phyloP scores from a whole-genome alignment of 495 filamentous ascomycete species.

The Aspergillus carlsbadensis region DNA sequence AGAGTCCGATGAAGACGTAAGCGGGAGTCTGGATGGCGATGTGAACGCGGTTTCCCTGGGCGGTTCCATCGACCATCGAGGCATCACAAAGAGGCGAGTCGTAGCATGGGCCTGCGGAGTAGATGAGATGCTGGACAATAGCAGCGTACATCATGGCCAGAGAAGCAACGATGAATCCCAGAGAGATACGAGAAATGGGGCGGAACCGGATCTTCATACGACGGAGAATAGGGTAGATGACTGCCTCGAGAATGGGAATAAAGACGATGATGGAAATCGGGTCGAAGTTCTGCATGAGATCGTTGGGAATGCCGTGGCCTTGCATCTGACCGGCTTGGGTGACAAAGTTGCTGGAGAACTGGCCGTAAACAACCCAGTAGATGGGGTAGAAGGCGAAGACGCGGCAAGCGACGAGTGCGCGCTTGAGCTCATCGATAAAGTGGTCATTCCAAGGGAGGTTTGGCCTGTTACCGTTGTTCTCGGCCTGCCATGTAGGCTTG shows the following conservation, averaged over 20 bases:
- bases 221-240: slow-evolving; percentile 67
- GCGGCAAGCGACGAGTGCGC: slow-evolving; percentile 57
- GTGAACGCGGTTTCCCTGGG: slow-evolving; percentile 50
- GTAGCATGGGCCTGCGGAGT: slow-evolving; percentile 56
- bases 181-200: slow-evolving; percentile 72
- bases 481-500: slow-evolving; percentile 58
- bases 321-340: slow-evolving; percentile 56
- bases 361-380: slow-evolving; percentile 62
- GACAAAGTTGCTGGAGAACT: slow-evolving; percentile 59
- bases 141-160: slow-evolving; percentile 66
- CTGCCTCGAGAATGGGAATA: slow-evolving; percentile 66
- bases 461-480: slow-evolving; percentile 34
- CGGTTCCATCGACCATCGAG: slow-evolving; percentile 29
- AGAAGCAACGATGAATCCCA: slow-evolving; percentile 65
- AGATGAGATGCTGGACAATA: slow-evolving; percentile 71
- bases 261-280: slow-evolving; percentile 70
- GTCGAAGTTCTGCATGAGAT: slow-evolving; percentile 76
- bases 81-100: slow-evolving; percentile 34
- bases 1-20: slow-evolving; percentile 69
- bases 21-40: slow-evolving; percentile 69
- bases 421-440: slow-evolving; percentile 63
- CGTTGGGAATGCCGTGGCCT: slow-evolving; percentile 63
- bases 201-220: slow-evolving; percentile 63
- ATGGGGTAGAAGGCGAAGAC: slow-evolving; percentile 61
- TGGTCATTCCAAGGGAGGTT: slow-evolving; percentile 56